Evolutionary conservation across 176 grass and related monocot genomes (phyloP).

Genomic region (Juncus effusus): DNA sequence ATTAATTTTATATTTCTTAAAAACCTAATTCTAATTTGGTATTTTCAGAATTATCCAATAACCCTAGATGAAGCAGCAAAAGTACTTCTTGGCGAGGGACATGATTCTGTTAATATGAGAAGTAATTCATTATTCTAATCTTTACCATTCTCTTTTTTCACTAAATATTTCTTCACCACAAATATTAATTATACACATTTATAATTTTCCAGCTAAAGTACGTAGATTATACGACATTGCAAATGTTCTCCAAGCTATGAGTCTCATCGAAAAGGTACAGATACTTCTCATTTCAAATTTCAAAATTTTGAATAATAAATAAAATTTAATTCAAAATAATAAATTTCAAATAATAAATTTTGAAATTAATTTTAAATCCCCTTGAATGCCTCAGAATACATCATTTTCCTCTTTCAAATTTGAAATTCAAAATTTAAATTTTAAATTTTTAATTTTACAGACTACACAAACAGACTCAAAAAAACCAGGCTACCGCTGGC

Average conservation of each 20-base stretch:
- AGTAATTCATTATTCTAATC: constrained; percentile 21
- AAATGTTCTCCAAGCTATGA: constrained; percentile 74
- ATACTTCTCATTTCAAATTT: not conserved
- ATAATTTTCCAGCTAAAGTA: constrained; percentile 55
- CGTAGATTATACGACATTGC: constrained; percentile 88
- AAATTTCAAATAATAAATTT: too few relatives aligned
- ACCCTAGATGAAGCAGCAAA: constrained; percentile 72
- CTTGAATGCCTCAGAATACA: too few relatives aligned
- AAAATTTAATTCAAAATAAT: not conserved
- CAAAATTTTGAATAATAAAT: not conserved
- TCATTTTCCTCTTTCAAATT: not conserved
- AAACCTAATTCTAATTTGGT: not conserved
- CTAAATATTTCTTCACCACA: not conserved
- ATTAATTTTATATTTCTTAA: not conserved
- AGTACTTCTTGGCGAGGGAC: constrained; percentile 65
- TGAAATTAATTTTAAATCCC: too few relatives aligned
- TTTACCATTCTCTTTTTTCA: not conserved
- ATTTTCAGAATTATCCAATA: constrained; percentile 50
- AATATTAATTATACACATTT: not conserved
- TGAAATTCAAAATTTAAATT: not conserved
- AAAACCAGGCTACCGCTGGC: constrained; percentile 83
- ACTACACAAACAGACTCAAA: constrained; percentile 54
- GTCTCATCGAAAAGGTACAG: constrained; percentile 76
- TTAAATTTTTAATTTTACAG: constrained; percentile 40
- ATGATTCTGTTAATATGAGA: constrained; percentile 78